Percentiles rank a stretch among this genome's conserved stretches.
Evolutionary conservation across 495 filamentous ascomycete genomes (phyloP).

Genomic region (Penicillium desertorum): DNA sequence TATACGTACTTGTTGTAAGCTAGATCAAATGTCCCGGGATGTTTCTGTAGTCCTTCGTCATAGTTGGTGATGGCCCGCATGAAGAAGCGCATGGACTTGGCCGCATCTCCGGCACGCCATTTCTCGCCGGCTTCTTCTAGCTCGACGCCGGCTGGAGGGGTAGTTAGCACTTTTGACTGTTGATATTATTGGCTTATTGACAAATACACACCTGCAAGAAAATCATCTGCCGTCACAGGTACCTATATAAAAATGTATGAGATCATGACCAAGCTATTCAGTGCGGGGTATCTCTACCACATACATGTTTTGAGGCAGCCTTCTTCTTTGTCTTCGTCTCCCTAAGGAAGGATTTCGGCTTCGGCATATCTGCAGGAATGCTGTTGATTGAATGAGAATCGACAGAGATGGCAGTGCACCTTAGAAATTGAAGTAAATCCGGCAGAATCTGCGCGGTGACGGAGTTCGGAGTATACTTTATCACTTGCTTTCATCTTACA

Average conservation of each 20-base stretch:
- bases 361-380: conserved; percentile 42
- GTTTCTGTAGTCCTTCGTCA: conserved; percentile 56
- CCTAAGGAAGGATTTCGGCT: conserved; percentile 53
- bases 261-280: conserved; percentile 4
- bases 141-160: conserved; percentile 58
- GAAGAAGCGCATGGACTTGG: conserved; percentile 68
- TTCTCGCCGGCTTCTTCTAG: conserved; percentile 70
- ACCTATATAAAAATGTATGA: conserved; percentile 31
- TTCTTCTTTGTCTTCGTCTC: conserved; percentile 50
- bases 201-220: conserved; percentile 48
- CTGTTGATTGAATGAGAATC: not conserved
- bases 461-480: not conserved
- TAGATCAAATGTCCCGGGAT: conserved; percentile 62
- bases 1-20: conserved; percentile 68
- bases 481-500: not conserved
- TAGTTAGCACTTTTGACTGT: not conserved
- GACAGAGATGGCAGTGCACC: conserved; percentile 5
- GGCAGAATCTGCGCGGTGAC: conserved; percentile 12
- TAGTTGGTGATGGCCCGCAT: conserved; percentile 64
- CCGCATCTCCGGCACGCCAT: conserved; percentile 70
- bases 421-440: not conserved
- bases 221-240: conserved; percentile 62
- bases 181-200: not conserved
- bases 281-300: not conserved
- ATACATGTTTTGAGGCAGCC: conserved; percentile 38